These are phyloP conservation scores for Cardamine chenopodiifolia DNA, from an alignment of 345 rosid species.

Conservation along the genomic window DNA sequence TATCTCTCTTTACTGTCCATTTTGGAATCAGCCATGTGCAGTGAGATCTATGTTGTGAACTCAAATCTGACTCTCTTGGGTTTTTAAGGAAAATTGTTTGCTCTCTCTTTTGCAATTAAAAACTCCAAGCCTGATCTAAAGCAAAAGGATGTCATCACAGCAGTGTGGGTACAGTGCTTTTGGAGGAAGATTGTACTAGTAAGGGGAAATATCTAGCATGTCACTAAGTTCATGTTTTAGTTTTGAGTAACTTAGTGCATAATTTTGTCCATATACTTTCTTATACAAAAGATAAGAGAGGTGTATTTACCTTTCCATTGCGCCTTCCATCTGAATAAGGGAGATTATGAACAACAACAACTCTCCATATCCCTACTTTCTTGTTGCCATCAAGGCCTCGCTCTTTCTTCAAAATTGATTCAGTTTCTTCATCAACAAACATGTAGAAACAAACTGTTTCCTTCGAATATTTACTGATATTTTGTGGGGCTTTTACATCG, in stretches of 20 bases:
- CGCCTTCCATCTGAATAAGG: slow-evolving; percentile 92
- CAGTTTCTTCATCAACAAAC: slow-evolving; percentile 97
- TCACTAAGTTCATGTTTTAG: not conserved
- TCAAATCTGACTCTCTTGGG: not conserved
- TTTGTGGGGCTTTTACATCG: slow-evolving; percentile 78
- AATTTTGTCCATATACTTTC: not conserved
- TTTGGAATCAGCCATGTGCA: not conserved
- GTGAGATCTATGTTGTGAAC: not conserved
- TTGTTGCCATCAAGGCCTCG: slow-evolving; percentile 56
- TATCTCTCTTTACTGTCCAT: not conserved
- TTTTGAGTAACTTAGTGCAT: slow-evolving; percentile 3
- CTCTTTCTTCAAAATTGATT: slow-evolving; percentile 67
- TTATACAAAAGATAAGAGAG: slow-evolving; percentile 12
- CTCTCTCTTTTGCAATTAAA: not conserved
- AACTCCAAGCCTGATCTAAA: slow-evolving; percentile 13
- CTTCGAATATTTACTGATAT: slow-evolving; percentile 76
- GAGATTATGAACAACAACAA: slow-evolving; percentile 81
- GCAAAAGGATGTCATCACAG: slow-evolving; percentile 8
- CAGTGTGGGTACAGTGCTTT: not conserved
- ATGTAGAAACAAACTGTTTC: slow-evolving; percentile 84
- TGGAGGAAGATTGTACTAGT: not conserved
- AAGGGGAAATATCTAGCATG: slow-evolving; percentile 9
- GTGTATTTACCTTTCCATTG: slow-evolving; percentile 76
- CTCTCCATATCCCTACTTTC: slow-evolving; percentile 88
- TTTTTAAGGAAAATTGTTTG: not conserved